Evolutionary conservation across 257 asterid genomes (phyloP).

Genomic region (Solanum chilense): DNA sequence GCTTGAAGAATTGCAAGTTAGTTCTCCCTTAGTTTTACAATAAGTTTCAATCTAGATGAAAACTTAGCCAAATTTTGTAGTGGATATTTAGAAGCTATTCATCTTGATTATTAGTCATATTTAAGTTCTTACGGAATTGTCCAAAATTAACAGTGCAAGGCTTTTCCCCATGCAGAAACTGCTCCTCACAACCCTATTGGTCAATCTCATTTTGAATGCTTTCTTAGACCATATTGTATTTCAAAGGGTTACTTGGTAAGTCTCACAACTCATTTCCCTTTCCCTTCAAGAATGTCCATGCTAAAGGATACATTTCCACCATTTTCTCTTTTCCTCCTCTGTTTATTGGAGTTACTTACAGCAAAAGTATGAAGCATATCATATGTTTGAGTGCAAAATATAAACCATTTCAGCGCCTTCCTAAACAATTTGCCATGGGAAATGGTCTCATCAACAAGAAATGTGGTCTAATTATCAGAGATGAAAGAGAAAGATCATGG

Average conservation of each 20-base stretch:
- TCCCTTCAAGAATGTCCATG: not conserved
- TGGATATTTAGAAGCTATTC: not conserved
- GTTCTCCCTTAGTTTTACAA: not conserved
- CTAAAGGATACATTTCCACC: not conserved
- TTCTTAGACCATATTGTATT: not conserved
- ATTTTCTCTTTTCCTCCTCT: not conserved
- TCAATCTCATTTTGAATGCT: not conserved
- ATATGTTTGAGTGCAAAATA: not conserved
- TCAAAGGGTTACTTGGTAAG: not conserved
- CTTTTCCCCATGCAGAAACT: not conserved
- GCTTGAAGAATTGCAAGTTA: not conserved
- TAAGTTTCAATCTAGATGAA: not conserved
- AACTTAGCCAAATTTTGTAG: not conserved
- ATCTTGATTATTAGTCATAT: not conserved
- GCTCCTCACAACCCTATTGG: not conserved
- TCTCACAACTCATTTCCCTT: not conserved
- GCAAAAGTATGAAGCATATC: not conserved
- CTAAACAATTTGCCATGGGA: not conserved
- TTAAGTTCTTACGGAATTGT: not conserved
- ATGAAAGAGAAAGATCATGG: not conserved
- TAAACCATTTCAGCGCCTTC: not conserved
- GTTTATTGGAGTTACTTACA: not conserved
- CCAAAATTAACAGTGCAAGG: not conserved
- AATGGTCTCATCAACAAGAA: not conserved
- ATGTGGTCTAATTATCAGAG: not conserved